Evolutionary conservation across 345 rosid genomes (phyloP), one percentile per base, ranked within the genome.

Genomic region (Brassica incana): DNA sequence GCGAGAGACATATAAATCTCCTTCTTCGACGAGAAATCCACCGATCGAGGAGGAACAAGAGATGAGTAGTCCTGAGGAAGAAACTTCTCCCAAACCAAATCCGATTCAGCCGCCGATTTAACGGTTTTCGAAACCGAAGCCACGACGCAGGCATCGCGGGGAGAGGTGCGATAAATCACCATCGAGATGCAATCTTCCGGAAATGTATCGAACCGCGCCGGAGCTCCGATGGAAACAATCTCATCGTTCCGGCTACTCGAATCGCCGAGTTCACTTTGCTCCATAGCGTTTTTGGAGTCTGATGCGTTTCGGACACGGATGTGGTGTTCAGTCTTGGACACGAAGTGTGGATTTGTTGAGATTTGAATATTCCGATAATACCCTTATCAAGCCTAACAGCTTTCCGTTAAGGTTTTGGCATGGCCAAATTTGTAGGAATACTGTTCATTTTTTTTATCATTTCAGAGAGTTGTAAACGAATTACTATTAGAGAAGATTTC

Each of bases 121-220:
- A 88, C 85, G 0, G 62, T 2, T 11, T 79, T 78, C 5, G 90
- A 88, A 27, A 92, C 94, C 32, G 72, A 40, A 0, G 91, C 79
- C 29, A 84, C 59, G 5, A 80, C 76, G 61, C 91, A 85, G 6
- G 88, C 86, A 3, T 88, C 92, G 0, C 70, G 72, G 10, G 92
- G 93, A 8, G 64, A 66, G 0, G 94, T 90, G 2, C 68, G 78
- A 3, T 90, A 85, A 4, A 90, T 38, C 6, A 89, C 72, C 67
- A 40, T 67, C 40, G 89, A 87, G n/a, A 92, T 72, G 73, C 88
- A 86, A 10, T 78, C 90, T 74, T 86, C 88, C 0, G 97, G 91
- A 36, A 88, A 45, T 0, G 61, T 73, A 8, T 59, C 76, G 40
- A 86, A 76, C 11, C 80, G 66, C 20, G 54, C n/a, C 38, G 18